Evolutionary conservation across 805 yeast species (phyloP).

Genomic region (Ogataea nonfermentans): DNA sequence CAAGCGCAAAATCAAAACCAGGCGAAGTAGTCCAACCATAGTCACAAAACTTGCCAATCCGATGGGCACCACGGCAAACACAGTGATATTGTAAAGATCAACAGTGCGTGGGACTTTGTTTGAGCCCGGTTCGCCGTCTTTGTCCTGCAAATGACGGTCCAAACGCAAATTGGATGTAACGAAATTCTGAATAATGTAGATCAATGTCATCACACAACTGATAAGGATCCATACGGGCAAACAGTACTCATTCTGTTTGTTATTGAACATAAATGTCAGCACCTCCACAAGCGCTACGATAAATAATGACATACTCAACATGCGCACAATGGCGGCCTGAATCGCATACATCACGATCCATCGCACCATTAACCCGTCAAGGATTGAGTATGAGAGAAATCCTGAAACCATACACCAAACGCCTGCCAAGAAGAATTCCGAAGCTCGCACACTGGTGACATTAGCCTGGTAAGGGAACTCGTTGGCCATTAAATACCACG

Average conservation of each 20-base stretch:
- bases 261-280: slow-evolving; percentile 64
- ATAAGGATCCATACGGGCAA: slow-evolving; percentile 90
- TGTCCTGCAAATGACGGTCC: slow-evolving; percentile 25
- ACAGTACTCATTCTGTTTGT: slow-evolving; percentile 57
- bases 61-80: slow-evolving; percentile 97
- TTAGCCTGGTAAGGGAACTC: slow-evolving; percentile 24
- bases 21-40: slow-evolving; percentile 78
- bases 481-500: slow-evolving; percentile 27
- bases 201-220: slow-evolving; percentile 77
- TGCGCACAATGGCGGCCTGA: slow-evolving; percentile 83
- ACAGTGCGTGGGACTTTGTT: slow-evolving; percentile 60
- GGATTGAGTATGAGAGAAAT: slow-evolving; percentile 74
- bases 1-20: slow-evolving; percentile 69
- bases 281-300: slow-evolving; percentile 69
- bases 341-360: slow-evolving; percentile 92
- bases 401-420: slow-evolving; percentile 93
- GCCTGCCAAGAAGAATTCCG: slow-evolving; percentile 79
- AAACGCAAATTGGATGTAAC: slow-evolving; percentile 72
- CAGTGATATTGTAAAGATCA: slow-evolving; percentile 84
- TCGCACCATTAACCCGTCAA: slow-evolving; percentile 87
- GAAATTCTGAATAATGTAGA: slow-evolving; percentile 83
- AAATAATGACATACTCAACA: slow-evolving; percentile 77
- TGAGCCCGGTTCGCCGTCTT: slow-evolving; percentile 4
- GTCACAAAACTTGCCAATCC: slow-evolving; percentile 93
- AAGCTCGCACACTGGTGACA: slow-evolving; percentile 59